Evolutionary conservation across 768 basidiomycete genomes (phyloP).

Genomic region (Lactarius trivialis): DNA sequence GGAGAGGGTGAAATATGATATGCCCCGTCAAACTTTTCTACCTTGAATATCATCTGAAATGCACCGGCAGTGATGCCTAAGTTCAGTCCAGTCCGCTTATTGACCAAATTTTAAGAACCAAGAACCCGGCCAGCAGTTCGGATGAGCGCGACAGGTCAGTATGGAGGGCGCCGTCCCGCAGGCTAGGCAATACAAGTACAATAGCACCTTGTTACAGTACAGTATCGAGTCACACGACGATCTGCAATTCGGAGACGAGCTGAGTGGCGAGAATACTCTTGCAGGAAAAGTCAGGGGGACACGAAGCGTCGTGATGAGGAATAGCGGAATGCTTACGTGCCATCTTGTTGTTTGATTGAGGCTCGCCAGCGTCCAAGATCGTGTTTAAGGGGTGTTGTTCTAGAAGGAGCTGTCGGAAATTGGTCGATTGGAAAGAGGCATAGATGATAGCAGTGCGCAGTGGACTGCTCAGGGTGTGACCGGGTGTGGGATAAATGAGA

Average conservation of each 20-base stretch:
- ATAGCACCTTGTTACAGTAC: too few species aligned
- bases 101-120: too few species aligned
- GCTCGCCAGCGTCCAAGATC: slow-evolving; percentile 37
- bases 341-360: slow-evolving; percentile 50
- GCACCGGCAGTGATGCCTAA: too few species aligned
- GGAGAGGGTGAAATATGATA: too few species aligned
- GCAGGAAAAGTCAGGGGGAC: slow-evolving; percentile 32
- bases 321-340: slow-evolving; percentile 13
- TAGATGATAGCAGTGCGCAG: slow-evolving; percentile 72
- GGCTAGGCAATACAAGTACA: too few species aligned
- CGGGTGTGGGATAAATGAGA: slow-evolving; percentile 55
- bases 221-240: too few species aligned
- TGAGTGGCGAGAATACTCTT: slow-evolving; percentile 67
- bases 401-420: slow-evolving; percentile 53
- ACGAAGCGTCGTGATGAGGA: slow-evolving; percentile 26
- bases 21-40: too few species aligned
- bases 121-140: too few species aligned
- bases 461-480: slow-evolving; percentile 39
- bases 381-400: slow-evolving; percentile 30
- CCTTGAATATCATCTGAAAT: too few species aligned
- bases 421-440: slow-evolving; percentile 53
- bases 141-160: too few species aligned
- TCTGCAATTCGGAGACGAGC: slow-evolving; percentile 55
- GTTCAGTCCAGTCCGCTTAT: too few species aligned
- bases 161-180: too few species aligned